A percentile compares a stretch with the other conserved stretches of the same genome.
These are phyloP conservation scores for Ustilago loliicola DNA, from an alignment of 1,284 basidiomycete genomes.

Conservation along the genomic window DNA sequence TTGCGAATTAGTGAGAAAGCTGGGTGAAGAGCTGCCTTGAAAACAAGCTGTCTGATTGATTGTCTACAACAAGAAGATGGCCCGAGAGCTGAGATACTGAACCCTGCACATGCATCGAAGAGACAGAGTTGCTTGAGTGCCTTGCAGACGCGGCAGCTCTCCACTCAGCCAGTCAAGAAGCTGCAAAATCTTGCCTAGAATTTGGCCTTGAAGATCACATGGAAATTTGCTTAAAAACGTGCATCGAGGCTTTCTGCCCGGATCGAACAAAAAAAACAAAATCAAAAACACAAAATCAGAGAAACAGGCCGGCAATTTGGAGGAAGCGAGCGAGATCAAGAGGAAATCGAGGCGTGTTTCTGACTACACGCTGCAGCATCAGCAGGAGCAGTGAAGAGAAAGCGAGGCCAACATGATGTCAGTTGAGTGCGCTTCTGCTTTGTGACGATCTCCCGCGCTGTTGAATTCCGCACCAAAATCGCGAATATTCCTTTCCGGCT, in stretches of 20 bases:
- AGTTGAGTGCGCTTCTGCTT: slow-evolving; percentile 1
- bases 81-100: no score
- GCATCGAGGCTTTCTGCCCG: no score
- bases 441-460: slow-evolving; percentile 7
- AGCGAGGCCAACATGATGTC: slow-evolving; percentile 15
- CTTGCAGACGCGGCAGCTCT: neutral
- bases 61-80: neutral
- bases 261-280: neutral
- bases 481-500: no score
- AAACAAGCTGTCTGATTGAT: no score
- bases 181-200: no score
- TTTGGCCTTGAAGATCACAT: no score
- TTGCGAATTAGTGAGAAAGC: no score
- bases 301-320: neutral
- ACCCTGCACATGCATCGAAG: no score
- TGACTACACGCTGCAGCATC: neutral
- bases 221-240: no score
- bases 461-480: no score
- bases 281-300: neutral
- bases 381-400: neutral
- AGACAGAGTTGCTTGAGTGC: neutral
- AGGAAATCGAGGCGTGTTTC: neutral
- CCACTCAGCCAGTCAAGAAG: no score
- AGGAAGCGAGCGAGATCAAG: neutral
- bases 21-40: no score